Conservation (phyloP, 2,329 filamentous ascomycete species). For the Chaetothyriales sp. region DNA sequence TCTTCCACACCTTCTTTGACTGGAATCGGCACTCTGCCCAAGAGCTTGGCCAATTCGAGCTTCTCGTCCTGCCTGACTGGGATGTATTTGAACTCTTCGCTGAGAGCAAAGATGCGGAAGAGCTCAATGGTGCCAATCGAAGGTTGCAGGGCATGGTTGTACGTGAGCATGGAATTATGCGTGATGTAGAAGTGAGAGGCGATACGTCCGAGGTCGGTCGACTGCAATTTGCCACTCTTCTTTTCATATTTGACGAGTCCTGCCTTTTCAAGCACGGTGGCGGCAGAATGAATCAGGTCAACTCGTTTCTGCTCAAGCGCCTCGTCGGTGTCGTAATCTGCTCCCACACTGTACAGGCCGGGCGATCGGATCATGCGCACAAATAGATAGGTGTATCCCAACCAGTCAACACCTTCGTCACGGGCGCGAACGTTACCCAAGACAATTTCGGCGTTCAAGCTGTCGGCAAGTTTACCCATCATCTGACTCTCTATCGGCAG, state of each 20-base stretch:
- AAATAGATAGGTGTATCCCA: conserved; percentile 95
- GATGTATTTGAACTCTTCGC: conserved; percentile 98
- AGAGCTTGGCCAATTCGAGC: conserved; percentile 80
- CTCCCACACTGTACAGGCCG: conserved; percentile 85
- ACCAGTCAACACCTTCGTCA: conserved; percentile 97
- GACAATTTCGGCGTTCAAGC: conserved; percentile 88
- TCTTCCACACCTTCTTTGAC: conserved; percentile 98
- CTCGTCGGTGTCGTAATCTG: conserved; percentile 87
- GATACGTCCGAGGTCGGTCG: conserved; percentile 87
- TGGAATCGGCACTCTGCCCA: conserved; percentile 81
- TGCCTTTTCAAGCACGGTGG: conserved; percentile 70
- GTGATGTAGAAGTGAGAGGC: conserved; percentile 98
- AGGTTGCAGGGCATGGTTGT: conserved; percentile 88
- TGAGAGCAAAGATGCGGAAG: conserved; percentile 90
- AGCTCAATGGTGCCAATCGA: conserved; percentile 88
- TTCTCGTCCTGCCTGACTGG: conserved; percentile 96
- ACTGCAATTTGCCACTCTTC: conserved; percentile 73
- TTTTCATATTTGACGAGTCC: conserved; percentile 92
- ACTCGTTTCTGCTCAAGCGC: conserved; percentile 91
- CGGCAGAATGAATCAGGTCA: conserved; percentile 92
- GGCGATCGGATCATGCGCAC: conserved; percentile 95
- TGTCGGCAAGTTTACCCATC: conserved; percentile 83
- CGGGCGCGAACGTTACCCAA: conserved; percentile 81
- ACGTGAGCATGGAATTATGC: conserved; percentile 89
- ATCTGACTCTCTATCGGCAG: conserved; percentile 95